Percentiles rank a stretch among this genome's conserved stretches.
These are phyloP conservation scores for Rhodotorula sp. DNA, from an alignment of 1,284 basidiomycete species.

Conservation along the genomic window DNA sequence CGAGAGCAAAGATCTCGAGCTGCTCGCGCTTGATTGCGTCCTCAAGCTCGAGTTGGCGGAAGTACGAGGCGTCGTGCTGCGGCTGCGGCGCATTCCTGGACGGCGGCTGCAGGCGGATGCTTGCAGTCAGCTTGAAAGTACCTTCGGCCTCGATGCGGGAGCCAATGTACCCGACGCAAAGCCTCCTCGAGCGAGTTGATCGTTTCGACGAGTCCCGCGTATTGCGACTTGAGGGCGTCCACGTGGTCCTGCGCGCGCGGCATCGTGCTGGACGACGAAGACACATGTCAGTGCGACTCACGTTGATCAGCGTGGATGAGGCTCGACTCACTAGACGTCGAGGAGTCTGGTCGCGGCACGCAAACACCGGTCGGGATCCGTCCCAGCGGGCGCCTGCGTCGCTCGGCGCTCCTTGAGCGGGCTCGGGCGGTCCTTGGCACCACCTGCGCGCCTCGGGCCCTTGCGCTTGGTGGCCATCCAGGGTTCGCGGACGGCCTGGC, in stretches of 20 bases:
- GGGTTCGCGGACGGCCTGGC: background rate
- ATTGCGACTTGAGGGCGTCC: slow-evolving; percentile 39
- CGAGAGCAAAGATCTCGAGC: slow-evolving; percentile 43
- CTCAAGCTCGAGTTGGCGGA: slow-evolving; percentile 37
- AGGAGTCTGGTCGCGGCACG: slow-evolving; percentile 40
- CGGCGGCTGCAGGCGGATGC: slow-evolving; percentile 9
- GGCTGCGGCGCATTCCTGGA: slow-evolving; percentile 2
- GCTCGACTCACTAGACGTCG: slow-evolving; percentile 38
- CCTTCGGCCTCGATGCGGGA: background rate
- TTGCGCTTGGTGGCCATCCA: slow-evolving; percentile 32
- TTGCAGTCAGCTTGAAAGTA: background rate
- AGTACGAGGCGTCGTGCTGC: slow-evolving; percentile 26
- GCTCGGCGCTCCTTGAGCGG: slow-evolving; percentile 26
- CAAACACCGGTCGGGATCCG: slow-evolving; percentile 39
- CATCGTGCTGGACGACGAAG: slow-evolving; percentile 22
- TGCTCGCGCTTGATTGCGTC: slow-evolving; percentile 44
- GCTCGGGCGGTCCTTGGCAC: slow-evolving; percentile 14
- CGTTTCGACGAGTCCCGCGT: slow-evolving; percentile 39
- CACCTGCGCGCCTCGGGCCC: slow-evolving; percentile 10
- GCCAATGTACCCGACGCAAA: slow-evolving; percentile 28
- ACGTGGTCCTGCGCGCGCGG: slow-evolving; percentile 44
- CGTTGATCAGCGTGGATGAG: no score
- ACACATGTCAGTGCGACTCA: no score
- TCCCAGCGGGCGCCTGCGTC: background rate
- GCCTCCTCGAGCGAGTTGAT: slow-evolving; percentile 40